Evolutionary conservation across 495 filamentous ascomycete species (phyloP).

Genomic region (Trichodelitschia bisporula): DNA sequence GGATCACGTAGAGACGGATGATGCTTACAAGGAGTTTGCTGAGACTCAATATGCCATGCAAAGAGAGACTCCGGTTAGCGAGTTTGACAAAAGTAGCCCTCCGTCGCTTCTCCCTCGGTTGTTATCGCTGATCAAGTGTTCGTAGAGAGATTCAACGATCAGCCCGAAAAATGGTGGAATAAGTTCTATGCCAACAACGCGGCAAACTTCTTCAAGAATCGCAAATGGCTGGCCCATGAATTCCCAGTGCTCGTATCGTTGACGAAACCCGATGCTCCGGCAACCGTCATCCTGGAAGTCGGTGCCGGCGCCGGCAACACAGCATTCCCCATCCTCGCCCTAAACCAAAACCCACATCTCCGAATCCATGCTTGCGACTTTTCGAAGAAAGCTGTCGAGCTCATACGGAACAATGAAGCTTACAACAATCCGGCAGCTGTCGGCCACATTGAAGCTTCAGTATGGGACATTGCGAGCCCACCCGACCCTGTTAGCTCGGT

Average conservation of each 20-base stretch:
- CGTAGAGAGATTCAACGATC: conserved; percentile 50
- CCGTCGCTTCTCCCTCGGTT: neutral
- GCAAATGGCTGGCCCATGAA: conserved; percentile 89
- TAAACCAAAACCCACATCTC: conserved; percentile 57
- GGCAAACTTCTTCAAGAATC: conserved; percentile 92
- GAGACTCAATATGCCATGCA: conserved; percentile 61
- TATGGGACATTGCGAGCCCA: conserved; percentile 66
- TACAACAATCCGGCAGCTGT: conserved; percentile 20
- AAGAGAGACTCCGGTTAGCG: conserved; percentile 54
- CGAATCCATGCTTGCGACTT: conserved; percentile 84
- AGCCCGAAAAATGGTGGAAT: conserved; percentile 92
- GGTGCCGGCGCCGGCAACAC: conserved; percentile 94
- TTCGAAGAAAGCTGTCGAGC: conserved; percentile 66
- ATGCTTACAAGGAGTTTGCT: conserved; percentile 58
- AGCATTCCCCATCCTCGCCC: conserved; percentile 62
- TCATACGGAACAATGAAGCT: conserved; percentile 45
- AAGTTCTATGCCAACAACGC: conserved; percentile 89
- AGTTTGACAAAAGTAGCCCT: conserved; percentile 46
- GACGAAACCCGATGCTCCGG: conserved; percentile 34
- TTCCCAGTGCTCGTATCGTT: conserved; percentile 61
- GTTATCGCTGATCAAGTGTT: neutral
- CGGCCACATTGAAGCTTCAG: conserved; percentile 51
- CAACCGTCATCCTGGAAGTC: conserved; percentile 52
- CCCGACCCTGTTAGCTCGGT: conserved; percentile 4
- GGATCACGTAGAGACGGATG: conserved; percentile 86